Percentiles rank a stretch among this genome's conserved stretches.
Conservation (phyloP, 805 yeast species). For the Starmerella floricola region DNA sequence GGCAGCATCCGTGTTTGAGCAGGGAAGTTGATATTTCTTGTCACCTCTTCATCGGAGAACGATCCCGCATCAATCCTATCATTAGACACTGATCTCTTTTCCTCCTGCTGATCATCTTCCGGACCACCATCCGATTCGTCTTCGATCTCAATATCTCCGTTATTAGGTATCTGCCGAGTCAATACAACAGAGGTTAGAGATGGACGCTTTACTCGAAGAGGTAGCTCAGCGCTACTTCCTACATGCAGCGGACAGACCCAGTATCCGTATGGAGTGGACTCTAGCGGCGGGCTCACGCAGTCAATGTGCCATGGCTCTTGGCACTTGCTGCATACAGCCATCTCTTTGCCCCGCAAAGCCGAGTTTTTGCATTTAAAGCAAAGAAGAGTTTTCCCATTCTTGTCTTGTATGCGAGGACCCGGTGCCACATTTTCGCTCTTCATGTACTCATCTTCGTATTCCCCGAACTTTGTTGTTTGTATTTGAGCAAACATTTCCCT, state of each 20-base stretch:
- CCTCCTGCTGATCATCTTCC: neutral
- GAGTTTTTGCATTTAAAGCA: slow-evolving; percentile 71
- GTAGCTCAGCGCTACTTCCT: slow-evolving; percentile 13
- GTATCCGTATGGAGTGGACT: slow-evolving; percentile 15
- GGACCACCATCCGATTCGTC: slow-evolving; percentile 29
- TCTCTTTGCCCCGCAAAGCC: slow-evolving; percentile 51
- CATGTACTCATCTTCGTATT: slow-evolving; percentile 45
- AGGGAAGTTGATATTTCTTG: slow-evolving; percentile 3
- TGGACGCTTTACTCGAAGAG: slow-evolving; percentile 37
- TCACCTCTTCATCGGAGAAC: slow-evolving; percentile 9
- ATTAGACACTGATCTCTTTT: neutral
- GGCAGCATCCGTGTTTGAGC: slow-evolving; percentile 4
- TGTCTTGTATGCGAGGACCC: slow-evolving; percentile 40
- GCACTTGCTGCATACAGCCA: slow-evolving; percentile 92
- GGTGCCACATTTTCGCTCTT: slow-evolving; percentile 8
- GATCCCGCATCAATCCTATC: slow-evolving; percentile 1
- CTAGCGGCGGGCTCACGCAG: slow-evolving; percentile 18
- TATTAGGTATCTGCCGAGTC: slow-evolving; percentile 39
- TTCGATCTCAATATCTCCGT: slow-evolving; percentile 48
- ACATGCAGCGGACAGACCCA: slow-evolving; percentile 22
- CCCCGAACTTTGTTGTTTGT: slow-evolving; percentile 52
- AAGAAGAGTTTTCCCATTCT: slow-evolving; percentile 51
- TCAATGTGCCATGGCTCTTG: slow-evolving; percentile 29
- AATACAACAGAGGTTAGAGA: slow-evolving; percentile 44
- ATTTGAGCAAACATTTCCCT: slow-evolving; percentile 67